These are phyloP conservation scores for Paracoccidioides brasiliensis DNA, from an alignment of 2,329 filamentous ascomycete genomes.

Conservation along the genomic window DNA sequence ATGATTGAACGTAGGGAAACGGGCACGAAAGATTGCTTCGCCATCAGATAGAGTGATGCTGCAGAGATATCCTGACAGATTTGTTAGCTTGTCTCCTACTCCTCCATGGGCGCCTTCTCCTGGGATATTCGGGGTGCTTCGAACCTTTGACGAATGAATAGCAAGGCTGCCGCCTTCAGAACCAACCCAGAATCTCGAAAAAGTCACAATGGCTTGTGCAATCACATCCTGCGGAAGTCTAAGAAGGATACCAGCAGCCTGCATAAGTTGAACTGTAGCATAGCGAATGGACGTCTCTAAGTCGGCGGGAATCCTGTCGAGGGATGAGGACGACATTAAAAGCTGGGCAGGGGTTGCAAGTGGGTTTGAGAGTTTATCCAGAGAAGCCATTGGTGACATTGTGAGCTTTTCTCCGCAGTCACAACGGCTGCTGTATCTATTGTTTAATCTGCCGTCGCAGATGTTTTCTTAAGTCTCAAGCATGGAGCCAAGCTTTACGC, in stretches of 20 bases:
- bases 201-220: constrained; percentile 68
- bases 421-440: background rate
- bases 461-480: background rate
- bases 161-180: constrained; percentile 33
- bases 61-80: constrained; percentile 59
- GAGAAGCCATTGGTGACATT: constrained; percentile 16
- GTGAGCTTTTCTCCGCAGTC: background rate
- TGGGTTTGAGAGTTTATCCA: constrained; percentile 32
- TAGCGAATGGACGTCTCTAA: constrained; percentile 34
- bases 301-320: constrained; percentile 31
- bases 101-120: background rate
- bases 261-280: constrained; percentile 33
- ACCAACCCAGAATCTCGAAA: constrained; percentile 66
- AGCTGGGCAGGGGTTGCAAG: constrained; percentile 34
- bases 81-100: background rate
- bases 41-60: constrained; percentile 63
- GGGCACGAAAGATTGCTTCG: constrained; percentile 69
- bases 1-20: constrained; percentile 66
- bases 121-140: background rate
- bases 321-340: constrained; percentile 30
- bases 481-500: background rate
- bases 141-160: constrained; percentile 31
- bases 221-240: constrained; percentile 75
- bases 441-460: background rate
- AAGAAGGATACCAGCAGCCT: constrained; percentile 51